Evolutionary conservation across 805 yeast species (phyloP).

Genomic region (Saccharomycopsis vini): DNA sequence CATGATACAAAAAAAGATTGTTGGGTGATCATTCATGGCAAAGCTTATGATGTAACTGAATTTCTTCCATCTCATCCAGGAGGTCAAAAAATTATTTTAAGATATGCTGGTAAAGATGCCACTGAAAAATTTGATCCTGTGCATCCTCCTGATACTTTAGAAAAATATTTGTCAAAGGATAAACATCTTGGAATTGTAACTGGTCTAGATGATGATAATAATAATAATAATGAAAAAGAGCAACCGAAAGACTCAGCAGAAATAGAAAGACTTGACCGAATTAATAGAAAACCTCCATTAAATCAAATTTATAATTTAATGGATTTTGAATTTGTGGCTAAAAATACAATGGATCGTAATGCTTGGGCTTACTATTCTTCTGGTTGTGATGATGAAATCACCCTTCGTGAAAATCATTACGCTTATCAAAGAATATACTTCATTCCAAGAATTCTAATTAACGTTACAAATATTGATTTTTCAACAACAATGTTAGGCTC

Average conservation of each 20-base stretch:
- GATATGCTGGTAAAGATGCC: constrained; percentile 79
- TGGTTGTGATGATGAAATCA: constrained; percentile 88
- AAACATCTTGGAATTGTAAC: constrained; percentile 54
- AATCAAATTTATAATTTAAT: constrained; percentile 63
- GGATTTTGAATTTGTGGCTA: constrained; percentile 84
- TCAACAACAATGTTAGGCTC: constrained; percentile 55
- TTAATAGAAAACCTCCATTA: constrained; percentile 56
- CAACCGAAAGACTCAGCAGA: constrained; percentile 28
- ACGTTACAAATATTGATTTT: constrained; percentile 51
- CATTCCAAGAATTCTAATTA: constrained; percentile 74
- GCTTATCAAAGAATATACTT: constrained; percentile 86
- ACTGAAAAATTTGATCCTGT: constrained; percentile 79
- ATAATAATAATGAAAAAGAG: constrained; percentile 25
- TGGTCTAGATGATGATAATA: constrained; percentile 29
- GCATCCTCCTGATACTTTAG: constrained; percentile 83
- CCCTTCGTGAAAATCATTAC: constrained; percentile 81
- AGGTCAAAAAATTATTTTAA: constrained; percentile 62
- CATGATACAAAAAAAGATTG: constrained; percentile 63
- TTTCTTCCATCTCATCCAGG: constrained; percentile 79
- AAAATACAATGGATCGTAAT: constrained; percentile 60
- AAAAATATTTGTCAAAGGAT: constrained; percentile 46
- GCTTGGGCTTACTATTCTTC: constrained; percentile 94
- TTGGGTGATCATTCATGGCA: constrained; percentile 78
- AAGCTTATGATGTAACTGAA: constrained; percentile 66
- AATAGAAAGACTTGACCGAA: constrained; percentile 31